A percentile compares a stretch with the other conserved stretches of the same genome.
Conservation (phyloP, 306 rosid species). For the Quercus ilex region DNA sequence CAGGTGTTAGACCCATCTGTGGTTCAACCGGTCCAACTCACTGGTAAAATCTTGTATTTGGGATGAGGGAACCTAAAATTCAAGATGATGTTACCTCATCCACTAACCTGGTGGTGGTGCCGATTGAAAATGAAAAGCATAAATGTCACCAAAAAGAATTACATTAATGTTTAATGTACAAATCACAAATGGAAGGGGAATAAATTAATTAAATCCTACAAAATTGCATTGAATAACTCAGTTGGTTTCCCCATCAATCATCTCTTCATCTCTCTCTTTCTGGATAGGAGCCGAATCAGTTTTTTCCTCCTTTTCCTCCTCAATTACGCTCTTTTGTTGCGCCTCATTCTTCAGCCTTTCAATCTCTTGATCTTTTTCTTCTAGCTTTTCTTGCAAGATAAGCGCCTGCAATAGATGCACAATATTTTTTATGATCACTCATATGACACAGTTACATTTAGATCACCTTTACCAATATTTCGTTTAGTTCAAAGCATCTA, state of each 20-base stretch:
- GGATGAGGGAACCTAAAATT: background rate
- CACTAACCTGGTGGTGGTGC: background rate
- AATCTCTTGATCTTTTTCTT: conserved; percentile 63
- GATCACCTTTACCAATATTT: background rate
- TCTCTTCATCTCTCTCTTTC: conserved; percentile 27
- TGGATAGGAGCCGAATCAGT: conserved; percentile 29
- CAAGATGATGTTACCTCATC: background rate
- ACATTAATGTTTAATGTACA: conserved; percentile 18
- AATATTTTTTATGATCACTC: background rate
- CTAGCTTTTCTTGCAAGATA: conserved; percentile 63
- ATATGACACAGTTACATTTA: background rate
- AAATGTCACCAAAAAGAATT: background rate
- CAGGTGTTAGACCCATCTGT: no score
- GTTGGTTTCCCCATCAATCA: conserved; percentile 31
- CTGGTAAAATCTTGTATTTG: no score
- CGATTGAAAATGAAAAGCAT: no score
- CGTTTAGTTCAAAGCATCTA: no score
- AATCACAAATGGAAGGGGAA: conserved; percentile 5
- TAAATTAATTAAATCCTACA: conserved; percentile 8
- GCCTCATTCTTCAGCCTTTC: conserved; percentile 48
- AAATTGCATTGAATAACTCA: conserved; percentile 16
- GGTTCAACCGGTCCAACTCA: no score
- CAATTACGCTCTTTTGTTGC: conserved; percentile 32
- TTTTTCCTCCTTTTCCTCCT: conserved; percentile 36
- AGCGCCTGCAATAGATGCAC: conserved; percentile 49